A percentile compares a stretch with the other conserved stretches of the same genome.
phyloP scores from a whole-genome alignment of 768 basidiomycete species.

The Lanmaoa pseudosensibilis region DNA sequence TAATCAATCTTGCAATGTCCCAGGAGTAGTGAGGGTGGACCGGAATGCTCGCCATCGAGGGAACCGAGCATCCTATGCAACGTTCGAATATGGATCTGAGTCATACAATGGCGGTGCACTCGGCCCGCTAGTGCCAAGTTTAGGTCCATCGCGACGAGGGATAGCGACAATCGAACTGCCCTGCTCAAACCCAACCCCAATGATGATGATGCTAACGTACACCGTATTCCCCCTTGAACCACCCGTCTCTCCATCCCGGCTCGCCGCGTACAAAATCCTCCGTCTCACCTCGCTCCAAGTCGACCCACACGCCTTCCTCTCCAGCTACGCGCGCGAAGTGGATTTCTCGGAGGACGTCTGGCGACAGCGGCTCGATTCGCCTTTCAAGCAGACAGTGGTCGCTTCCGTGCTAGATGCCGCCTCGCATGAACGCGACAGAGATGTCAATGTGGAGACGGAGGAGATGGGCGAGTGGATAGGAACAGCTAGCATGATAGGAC shows the following conservation, averaged over 20 bases:
- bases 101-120: no score
- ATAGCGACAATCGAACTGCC: neutral
- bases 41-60: neutral
- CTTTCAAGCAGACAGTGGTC: conserved; percentile 17
- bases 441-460: neutral
- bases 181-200: no score
- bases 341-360: conserved; percentile 24
- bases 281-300: conserved; percentile 24
- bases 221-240: conserved; percentile 16
- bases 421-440: neutral
- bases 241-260: conserved; percentile 19
- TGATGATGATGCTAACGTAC: conserved; percentile 7
- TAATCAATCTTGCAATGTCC: neutral
- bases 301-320: conserved; percentile 23
- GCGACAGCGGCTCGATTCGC: conserved; percentile 19
- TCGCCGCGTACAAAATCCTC: conserved; percentile 24
- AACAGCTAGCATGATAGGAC: conserved; percentile 12
- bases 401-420: conserved; percentile 1
- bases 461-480: conserved; percentile 23
- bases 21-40: neutral
- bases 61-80: neutral
- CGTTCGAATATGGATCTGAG: neutral
- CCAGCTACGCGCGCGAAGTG: conserved; percentile 24
- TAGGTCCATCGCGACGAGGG: neutral
- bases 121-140: no score